phyloP scores from a whole-genome alignment of 345 rosid species.

The Populus pruinosa region DNA sequence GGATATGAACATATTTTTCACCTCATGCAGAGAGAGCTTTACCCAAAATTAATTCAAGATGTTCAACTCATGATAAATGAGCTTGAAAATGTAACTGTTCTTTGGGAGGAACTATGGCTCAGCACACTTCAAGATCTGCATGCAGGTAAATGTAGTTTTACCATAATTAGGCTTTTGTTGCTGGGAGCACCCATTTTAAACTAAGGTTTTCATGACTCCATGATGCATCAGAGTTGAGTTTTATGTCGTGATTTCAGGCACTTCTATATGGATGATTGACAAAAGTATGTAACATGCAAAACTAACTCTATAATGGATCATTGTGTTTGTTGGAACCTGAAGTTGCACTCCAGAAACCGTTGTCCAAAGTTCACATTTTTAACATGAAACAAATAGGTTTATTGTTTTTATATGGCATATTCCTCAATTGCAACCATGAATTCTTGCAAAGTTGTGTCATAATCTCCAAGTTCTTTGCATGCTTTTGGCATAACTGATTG shows the following conservation, averaged over 20 bases:
- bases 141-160: conserved; percentile 51
- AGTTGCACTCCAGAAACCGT: not conserved
- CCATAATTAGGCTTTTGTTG: conserved; percentile 13
- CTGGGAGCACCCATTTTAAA: conserved; percentile 8
- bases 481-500: not conserved
- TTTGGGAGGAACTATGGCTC: conserved; percentile 98
- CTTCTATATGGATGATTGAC: not conserved
- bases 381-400: not conserved
- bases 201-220: not conserved
- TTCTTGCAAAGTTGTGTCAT: not conserved
- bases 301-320: not conserved
- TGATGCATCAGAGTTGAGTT: not conserved
- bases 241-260: not conserved
- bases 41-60: conserved; percentile 84
- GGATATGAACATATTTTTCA: conserved; percentile 12
- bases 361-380: not conserved
- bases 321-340: conserved; percentile 7
- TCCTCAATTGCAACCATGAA: not conserved
- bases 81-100: conserved; percentile 84
- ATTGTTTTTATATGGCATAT: not conserved
- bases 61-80: conserved; percentile 91
- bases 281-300: not conserved
- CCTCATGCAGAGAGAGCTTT: conserved; percentile 64
- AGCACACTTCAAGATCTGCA: conserved; percentile 96
- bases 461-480: not conserved